These are phyloP conservation scores for Lupinus albus DNA, from an alignment of 306 rosid species.

Conservation along the genomic window DNA sequence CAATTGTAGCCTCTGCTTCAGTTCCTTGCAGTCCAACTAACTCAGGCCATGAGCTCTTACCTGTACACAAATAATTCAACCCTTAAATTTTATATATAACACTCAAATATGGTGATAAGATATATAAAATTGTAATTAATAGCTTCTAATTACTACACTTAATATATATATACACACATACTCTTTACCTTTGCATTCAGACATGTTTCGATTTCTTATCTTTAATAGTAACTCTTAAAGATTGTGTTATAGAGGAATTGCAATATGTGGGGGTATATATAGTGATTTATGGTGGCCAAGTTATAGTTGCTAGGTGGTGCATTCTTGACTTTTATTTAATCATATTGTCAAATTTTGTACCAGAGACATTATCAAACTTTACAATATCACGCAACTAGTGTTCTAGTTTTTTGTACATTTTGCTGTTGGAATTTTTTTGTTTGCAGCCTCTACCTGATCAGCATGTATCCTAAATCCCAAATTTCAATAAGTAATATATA, in stretches of 20 bases:
- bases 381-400: no score
- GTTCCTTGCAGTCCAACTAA: conserved; percentile 48
- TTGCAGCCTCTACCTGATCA: no score
- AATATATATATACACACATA: not conserved
- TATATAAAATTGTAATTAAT: not conserved
- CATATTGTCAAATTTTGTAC: no score
- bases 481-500: no score
- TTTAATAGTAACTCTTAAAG: not conserved
- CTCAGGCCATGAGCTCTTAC: conserved; percentile 66
- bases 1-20: conserved; percentile 46
- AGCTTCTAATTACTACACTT: not conserved
- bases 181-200: conserved; percentile 32
- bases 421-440: no score
- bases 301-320: no score
- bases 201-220: conserved; percentile 1
- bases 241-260: not conserved
- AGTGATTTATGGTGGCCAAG: not conserved
- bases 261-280: conserved; percentile 29
- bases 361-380: no score
- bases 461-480: no score
- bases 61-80: conserved; percentile 33
- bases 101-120: not conserved
- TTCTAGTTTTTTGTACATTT: no score
- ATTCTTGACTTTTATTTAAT: no score
- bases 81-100: not conserved